These are phyloP conservation scores for Eucalyptus tenuipes DNA, from an alignment of 345 rosid species.

Conservation along the genomic window DNA sequence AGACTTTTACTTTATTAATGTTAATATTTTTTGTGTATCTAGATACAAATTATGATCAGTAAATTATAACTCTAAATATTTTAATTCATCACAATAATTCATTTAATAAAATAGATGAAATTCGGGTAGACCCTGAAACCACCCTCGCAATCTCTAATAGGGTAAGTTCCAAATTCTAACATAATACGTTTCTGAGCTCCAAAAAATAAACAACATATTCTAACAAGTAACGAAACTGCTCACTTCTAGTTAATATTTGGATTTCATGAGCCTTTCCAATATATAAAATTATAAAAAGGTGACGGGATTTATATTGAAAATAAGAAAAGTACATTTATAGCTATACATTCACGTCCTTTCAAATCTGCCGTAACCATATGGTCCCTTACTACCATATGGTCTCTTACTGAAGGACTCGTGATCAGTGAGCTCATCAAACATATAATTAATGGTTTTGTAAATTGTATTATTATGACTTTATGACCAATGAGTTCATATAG, in stretches of 20 bases:
- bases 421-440: not conserved
- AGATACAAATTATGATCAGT: fast-evolving
- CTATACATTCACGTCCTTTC: not conserved
- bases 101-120: no score
- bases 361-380: no score
- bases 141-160: no score
- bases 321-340: not conserved
- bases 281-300: no score
- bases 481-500: not conserved
- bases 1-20: fast-evolving
- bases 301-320: no score
- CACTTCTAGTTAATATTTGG: no score
- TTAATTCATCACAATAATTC: no score
- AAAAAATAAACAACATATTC: no score
- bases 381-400: no score
- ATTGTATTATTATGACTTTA: not conserved
- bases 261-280: fast-evolving
- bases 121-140: fast-evolving
- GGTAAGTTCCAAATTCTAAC: no score
- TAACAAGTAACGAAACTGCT: no score
- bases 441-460: not conserved
- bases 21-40: fast-evolving
- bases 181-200: fast-evolving
- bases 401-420: not conserved
- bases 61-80: no score